phyloP scores from a whole-genome alignment of 2,329 filamentous ascomycete species.

The Calonectria leucothoes region DNA sequence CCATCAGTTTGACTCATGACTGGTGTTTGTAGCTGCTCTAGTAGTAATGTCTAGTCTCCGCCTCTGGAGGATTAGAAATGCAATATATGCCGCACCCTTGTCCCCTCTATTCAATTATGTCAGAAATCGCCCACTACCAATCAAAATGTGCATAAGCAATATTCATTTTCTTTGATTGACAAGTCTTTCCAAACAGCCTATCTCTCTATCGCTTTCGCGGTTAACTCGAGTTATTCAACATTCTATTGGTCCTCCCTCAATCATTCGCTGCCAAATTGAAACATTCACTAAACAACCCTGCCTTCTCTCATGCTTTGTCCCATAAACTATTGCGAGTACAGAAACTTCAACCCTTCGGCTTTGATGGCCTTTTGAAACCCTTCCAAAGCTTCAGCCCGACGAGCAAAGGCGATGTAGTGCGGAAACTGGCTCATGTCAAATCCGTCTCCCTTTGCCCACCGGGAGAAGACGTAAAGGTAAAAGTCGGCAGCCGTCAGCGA shows the following conservation, averaged over 20 bases:
- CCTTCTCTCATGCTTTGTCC: background rate
- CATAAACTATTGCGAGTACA: background rate
- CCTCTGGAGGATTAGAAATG: background rate
- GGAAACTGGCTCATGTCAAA: slow-evolving; percentile 27
- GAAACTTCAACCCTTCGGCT: slow-evolving; percentile 16
- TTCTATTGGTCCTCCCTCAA: background rate
- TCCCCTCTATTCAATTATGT: background rate
- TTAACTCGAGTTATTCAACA: too few relatives aligned
- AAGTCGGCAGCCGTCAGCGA: slow-evolving; percentile 32
- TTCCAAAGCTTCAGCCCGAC: slow-evolving; percentile 2
- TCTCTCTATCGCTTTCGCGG: too few relatives aligned
- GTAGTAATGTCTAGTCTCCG: background rate
- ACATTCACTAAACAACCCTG: background rate
- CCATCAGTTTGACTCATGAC: background rate
- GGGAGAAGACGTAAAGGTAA: slow-evolving; percentile 35
- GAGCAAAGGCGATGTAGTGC: background rate
- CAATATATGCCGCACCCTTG: background rate
- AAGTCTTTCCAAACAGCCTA: too few relatives aligned
- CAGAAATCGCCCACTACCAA: background rate
- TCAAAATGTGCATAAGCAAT: too few relatives aligned
- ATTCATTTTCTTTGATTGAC: too few relatives aligned
- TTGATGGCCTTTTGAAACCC: slow-evolving; percentile 19
- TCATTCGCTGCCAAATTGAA: background rate
- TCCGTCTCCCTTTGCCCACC: slow-evolving; percentile 21
- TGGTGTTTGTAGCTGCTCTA: background rate